A percentile compares a stretch with the other conserved stretches of the same genome.
Evolutionary conservation across 768 basidiomycete genomes (phyloP).

Genomic region (Boletus tylopilopsis): DNA sequence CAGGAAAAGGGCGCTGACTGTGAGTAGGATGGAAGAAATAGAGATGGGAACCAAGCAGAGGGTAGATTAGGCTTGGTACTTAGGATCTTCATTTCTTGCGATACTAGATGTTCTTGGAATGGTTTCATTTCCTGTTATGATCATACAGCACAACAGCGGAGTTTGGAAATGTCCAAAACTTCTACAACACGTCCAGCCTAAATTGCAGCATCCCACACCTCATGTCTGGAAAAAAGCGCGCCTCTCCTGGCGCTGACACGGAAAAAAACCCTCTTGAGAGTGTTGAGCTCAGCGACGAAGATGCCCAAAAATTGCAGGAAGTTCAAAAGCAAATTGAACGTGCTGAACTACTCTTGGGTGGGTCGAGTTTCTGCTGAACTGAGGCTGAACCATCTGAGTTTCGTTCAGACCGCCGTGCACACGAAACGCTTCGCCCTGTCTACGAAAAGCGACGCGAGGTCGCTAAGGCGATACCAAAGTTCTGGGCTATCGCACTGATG

Average conservation of each 20-base stretch:
- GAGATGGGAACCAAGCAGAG: slow-evolving; percentile 84
- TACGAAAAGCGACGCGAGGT: slow-evolving; percentile 70
- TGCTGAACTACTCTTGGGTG: slow-evolving; percentile 70
- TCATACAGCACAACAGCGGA: slow-evolving; percentile 24
- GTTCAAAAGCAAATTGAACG: slow-evolving; percentile 69
- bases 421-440: slow-evolving; percentile 52
- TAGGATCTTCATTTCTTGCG: not conserved
- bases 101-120: not conserved
- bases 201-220: slow-evolving; percentile 7
- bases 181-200: slow-evolving; percentile 1
- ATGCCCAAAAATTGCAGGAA: slow-evolving; percentile 62
- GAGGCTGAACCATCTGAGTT: slow-evolving; percentile 3
- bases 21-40: slow-evolving; percentile 57
- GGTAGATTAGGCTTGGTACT: slow-evolving; percentile 49
- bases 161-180: slow-evolving; percentile 28
- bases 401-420: slow-evolving; percentile 57
- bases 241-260: slow-evolving; percentile 73
- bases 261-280: slow-evolving; percentile 65
- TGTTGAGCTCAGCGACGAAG: slow-evolving; percentile 67
- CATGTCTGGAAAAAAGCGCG: slow-evolving; percentile 62
- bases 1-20: slow-evolving; percentile 34
- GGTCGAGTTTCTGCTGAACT: slow-evolving; percentile 24
- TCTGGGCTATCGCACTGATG: slow-evolving; percentile 86
- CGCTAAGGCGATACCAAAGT: slow-evolving; percentile 64
- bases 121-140: slow-evolving; percentile 4